Evolutionary conservation across 2,329 filamentous ascomycete genomes (phyloP).

Genomic region (Sporothrix luriei): DNA sequence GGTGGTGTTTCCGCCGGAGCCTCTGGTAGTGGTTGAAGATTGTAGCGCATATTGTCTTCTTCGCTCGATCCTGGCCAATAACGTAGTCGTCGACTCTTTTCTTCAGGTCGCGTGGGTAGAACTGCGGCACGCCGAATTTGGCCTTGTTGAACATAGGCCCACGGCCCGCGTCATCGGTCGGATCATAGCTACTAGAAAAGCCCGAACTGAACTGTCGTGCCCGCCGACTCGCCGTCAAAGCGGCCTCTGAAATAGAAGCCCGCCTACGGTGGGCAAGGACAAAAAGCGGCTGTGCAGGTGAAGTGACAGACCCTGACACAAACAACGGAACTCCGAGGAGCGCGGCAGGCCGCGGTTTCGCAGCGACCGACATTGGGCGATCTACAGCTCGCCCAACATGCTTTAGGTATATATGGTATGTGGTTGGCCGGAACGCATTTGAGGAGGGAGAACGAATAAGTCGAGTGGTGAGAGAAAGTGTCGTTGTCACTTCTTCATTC

Average conservation of each 20-base stretch:
- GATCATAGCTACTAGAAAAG: conserved; percentile 63
- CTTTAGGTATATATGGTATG: neutral
- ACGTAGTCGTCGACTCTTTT: conserved; percentile 93
- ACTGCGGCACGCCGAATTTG: conserved; percentile 62
- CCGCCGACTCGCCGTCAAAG: conserved; percentile 45
- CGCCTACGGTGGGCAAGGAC: conserved; percentile 31
- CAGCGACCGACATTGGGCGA: conserved; percentile 33
- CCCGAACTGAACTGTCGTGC: conserved; percentile 58
- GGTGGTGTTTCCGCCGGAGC: conserved; percentile 74
- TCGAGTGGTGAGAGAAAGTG: neutral
- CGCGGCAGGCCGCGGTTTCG: conserved; percentile 32
- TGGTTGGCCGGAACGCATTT: neutral
- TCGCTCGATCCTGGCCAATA: conserved; percentile 90
- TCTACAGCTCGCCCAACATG: conserved; percentile 22
- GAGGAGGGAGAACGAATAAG: neutral
- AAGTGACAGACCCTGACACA: neutral
- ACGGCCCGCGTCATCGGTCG: conserved; percentile 54
- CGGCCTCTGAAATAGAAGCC: conserved; percentile 41
- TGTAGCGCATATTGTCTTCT: conserved; percentile 89
- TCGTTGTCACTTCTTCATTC: neutral
- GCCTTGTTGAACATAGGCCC: conserved; percentile 63
- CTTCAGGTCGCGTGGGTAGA: conserved; percentile 74
- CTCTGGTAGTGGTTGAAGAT: conserved; percentile 97
- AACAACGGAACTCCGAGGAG: conserved; percentile 24
- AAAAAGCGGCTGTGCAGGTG: neutral